Evolutionary conservation across 2,329 filamentous ascomycete genomes (phyloP), one percentile per base, ranked within the genome.

Genomic region (Verticillium longisporum): DNA sequence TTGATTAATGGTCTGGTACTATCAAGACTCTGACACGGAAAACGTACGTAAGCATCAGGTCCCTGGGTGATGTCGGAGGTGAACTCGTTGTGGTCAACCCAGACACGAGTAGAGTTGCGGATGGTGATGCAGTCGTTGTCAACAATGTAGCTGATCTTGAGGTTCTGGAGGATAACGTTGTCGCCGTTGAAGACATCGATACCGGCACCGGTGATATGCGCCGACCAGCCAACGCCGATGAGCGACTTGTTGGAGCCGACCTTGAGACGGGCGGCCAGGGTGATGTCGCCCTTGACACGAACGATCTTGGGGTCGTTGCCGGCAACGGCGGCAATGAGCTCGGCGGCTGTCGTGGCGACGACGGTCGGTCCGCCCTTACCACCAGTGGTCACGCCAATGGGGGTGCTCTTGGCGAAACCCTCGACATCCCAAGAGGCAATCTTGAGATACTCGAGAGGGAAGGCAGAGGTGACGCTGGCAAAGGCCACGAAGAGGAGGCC

Each of bases 61-160:
- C 76, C 76, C 4, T 71, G 62, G 50, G 67, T 65, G 11, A 79
- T 70, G 53, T 79, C 76, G 1, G 72, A 76, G n/a, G 70, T 66
- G 63, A 80, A 79, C 65, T 80, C 78, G 56, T 78, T 78, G 65
- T 80, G 78, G 58, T 80, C 78, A 32, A 80, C 68, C 78, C 78
- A 80, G 1, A 80, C 74, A 2, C 77, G 68, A 1, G 76, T 80
- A 32, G 74, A 72, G 69, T 78, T 76, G n/a, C 74, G 72, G 38
- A 80, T 73, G 4, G 74, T 76, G 60, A 80, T 76, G 62, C 72
- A 71, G 60, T 80, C 78, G 15, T 74, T 73, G 56, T 72, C 76
- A 4, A 72, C 55, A 36, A 79, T 75, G 55, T 73, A 65, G 60
- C 63, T 64, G 61, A 73, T 71, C 63, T 72, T 72, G 18, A 72